A percentile compares a stretch with the other conserved stretches of the same genome.
phyloP scores from a whole-genome alignment of 1,284 basidiomycete genomes.

The Schizophyllum commune region DNA sequence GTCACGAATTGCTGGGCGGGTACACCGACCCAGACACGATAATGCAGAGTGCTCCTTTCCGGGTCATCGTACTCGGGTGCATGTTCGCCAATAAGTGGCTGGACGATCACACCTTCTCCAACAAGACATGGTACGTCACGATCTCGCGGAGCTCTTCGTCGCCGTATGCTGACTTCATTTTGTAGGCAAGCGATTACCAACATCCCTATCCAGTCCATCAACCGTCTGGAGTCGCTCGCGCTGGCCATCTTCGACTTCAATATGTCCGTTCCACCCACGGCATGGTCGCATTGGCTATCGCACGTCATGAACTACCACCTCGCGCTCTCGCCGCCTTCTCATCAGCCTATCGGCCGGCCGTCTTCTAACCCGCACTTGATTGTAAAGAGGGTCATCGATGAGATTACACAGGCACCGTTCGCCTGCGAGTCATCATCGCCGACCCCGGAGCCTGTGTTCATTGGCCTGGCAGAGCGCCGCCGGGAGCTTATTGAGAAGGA shows the following conservation, averaged over 20 bases:
- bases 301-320: conserved; percentile 57
- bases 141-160: not conserved
- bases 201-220: conserved; percentile 59
- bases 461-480: conserved; percentile 57
- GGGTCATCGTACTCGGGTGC: conserved; percentile 73
- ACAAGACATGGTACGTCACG: conserved; percentile 76
- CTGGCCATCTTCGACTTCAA: conserved; percentile 64
- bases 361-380: conserved; percentile 60
- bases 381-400: conserved; percentile 61
- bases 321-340: conserved; percentile 47
- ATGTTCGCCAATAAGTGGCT: conserved; percentile 91
- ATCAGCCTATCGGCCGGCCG: conserved; percentile 74
- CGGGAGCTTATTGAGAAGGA: conserved; percentile 40
- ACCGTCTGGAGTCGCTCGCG: conserved; percentile 61
- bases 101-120: conserved; percentile 88
- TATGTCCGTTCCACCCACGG: conserved; percentile 50
- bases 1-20: conserved; percentile 49
- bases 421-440: conserved; percentile 19
- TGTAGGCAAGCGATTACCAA: conserved; percentile 71
- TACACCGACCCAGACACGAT: conserved; percentile 39
- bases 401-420: conserved; percentile 45
- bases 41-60: conserved; percentile 57
- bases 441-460: conserved; percentile 56
- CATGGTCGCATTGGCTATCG: conserved; percentile 65
- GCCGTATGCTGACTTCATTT: conserved; percentile 6